Evolutionary conservation across 1,284 basidiomycete species (phyloP).

Genomic region (Cutaneotrichosporon cavernicola): DNA sequence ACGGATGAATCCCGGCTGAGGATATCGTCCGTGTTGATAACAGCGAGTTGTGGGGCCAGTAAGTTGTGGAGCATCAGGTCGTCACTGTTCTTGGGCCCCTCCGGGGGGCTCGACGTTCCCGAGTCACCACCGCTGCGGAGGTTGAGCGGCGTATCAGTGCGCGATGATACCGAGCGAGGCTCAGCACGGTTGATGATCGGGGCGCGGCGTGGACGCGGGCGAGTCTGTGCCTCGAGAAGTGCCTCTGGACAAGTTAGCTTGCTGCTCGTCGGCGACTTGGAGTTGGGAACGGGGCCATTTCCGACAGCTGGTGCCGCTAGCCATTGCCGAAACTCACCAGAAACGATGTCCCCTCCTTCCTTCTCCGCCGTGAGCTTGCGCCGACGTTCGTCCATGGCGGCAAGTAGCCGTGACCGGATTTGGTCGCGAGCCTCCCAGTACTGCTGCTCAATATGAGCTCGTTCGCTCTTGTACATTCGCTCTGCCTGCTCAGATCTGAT

Average conservation of each 20-base stretch:
- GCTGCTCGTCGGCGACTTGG: not conserved
- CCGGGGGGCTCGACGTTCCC: constrained; percentile 21
- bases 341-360: constrained; percentile 56
- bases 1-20: constrained; percentile 44
- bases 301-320: not conserved
- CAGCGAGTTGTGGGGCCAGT: constrained; percentile 42
- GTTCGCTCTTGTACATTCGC: constrained; percentile 55
- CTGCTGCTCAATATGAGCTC: constrained; percentile 56
- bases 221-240: constrained; percentile 45
- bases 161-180: constrained; percentile 21
- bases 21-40: constrained; percentile 49
- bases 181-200: constrained; percentile 32
- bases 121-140: constrained; percentile 21
- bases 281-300: not conserved
- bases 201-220: constrained; percentile 40
- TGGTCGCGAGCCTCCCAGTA: constrained; percentile 54
- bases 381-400: constrained; percentile 56
- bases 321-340: constrained; percentile 45
- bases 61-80: constrained; percentile 44
- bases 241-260: constrained; percentile 33
- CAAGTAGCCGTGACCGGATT: constrained; percentile 52
- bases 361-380: constrained; percentile 57
- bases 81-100: constrained; percentile 33
- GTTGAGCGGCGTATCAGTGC: constrained; percentile 21
- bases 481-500: constrained; percentile 42